A percentile compares a stretch with the other conserved stretches of the same genome.
phyloP scores from a whole-genome alignment of 2,329 filamentous ascomycete species.

The Colletotrichum lindemuthianum region DNA sequence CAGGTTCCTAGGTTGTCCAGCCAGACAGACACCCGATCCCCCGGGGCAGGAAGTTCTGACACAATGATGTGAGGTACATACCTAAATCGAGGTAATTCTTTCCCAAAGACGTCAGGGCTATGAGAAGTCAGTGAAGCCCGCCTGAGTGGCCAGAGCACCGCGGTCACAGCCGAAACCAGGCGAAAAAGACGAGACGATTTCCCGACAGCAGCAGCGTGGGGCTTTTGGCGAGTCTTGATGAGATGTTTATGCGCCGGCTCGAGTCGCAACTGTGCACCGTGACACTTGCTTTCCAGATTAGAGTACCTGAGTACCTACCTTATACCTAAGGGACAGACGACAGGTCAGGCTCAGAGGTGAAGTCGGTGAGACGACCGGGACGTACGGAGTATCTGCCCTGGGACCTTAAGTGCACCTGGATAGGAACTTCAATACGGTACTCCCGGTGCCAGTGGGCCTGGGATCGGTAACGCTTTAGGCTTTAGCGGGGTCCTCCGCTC shows the following conservation, averaged over 20 bases:
- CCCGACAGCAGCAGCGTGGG: conserved; percentile 18
- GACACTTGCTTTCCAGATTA: background rate
- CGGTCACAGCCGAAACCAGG: conserved; percentile 12
- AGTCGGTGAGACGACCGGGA: no score
- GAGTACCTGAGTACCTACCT: background rate
- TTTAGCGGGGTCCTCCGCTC: background rate
- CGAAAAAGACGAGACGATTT: conserved; percentile 28
- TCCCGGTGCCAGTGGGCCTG: background rate
- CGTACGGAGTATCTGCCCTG: no score
- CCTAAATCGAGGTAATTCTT: no score
- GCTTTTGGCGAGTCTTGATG: conserved; percentile 10
- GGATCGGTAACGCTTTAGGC: background rate
- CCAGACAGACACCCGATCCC: background rate
- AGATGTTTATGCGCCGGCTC: conserved; percentile 21
- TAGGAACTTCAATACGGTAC: no score
- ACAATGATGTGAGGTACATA: no score
- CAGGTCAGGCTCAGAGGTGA: background rate
- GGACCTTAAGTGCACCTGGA: no score
- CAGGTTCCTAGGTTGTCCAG: background rate
- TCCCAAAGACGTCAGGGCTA: no score
- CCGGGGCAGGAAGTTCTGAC: no score
- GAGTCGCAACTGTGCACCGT: background rate
- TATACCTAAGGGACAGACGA: no score
- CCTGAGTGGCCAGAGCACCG: background rate
- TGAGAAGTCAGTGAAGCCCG: background rate